A percentile compares a stretch with the other conserved stretches of the same genome.
These are phyloP conservation scores for Rutstroemia sp. DNA, from an alignment of 2,329 filamentous ascomycete genomes.

Conservation along the genomic window DNA sequence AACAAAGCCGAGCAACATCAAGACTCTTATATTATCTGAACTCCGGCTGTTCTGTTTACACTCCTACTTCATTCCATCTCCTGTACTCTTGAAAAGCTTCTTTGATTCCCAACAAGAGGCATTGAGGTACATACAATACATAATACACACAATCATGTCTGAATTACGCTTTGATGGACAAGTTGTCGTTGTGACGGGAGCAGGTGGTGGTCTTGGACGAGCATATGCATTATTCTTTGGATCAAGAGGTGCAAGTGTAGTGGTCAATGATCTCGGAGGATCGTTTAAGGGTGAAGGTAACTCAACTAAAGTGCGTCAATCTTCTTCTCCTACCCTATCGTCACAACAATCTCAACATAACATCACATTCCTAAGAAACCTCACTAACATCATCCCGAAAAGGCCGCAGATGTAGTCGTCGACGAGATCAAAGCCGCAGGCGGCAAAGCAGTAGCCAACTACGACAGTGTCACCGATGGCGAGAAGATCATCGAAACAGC, in stretches of 20 bases:
- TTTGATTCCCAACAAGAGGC: not conserved
- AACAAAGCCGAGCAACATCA: not conserved
- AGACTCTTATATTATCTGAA: not conserved
- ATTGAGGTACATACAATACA: not conserved
- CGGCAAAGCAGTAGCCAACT: slow-evolving; percentile 96
- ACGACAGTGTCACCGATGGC: slow-evolving; percentile 88
- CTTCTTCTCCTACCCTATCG: not conserved
- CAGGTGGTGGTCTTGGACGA: slow-evolving; percentile 74
- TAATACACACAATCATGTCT: slow-evolving; percentile 36
- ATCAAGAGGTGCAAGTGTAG: slow-evolving; percentile 84
- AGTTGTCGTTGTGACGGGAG: slow-evolving; percentile 82
- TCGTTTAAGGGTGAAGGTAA: slow-evolving; percentile 90
- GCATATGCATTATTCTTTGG: slow-evolving; percentile 84
- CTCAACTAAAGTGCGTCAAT: slow-evolving; percentile 63
- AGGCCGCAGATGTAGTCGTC: slow-evolving; percentile 79
- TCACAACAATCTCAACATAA: not conserved
- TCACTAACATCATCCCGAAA: slow-evolving; percentile 9
- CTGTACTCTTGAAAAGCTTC: not conserved
- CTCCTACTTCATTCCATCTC: not conserved
- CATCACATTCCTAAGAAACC: not conserved
- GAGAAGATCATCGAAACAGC: slow-evolving; percentile 91
- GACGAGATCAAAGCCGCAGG: slow-evolving; percentile 78
- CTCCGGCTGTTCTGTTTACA: not conserved
- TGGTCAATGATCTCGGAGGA: slow-evolving; percentile 92
- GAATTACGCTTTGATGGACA: slow-evolving; percentile 76